These are phyloP conservation scores for Senna siamea DNA, from an alignment of 306 rosid genomes.

Conservation along the genomic window DNA sequence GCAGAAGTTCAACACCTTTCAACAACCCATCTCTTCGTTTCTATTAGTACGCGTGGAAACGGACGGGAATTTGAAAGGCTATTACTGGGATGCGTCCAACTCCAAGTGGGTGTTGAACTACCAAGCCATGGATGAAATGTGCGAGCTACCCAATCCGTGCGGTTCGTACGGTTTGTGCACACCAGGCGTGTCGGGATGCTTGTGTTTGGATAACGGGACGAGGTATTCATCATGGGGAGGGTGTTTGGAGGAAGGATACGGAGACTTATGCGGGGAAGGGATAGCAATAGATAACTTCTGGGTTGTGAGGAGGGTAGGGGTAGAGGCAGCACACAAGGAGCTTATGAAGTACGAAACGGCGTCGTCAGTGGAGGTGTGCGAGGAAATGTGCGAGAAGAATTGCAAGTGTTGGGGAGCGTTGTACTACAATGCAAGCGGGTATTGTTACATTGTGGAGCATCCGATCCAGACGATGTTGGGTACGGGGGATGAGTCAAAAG, in stretches of 20 bases:
- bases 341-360: constrained; percentile 44
- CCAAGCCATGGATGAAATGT: constrained; percentile 59
- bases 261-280: constrained; percentile 53
- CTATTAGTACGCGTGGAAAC: constrained; percentile 57
- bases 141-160: constrained; percentile 78
- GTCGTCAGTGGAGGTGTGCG: constrained; percentile 62
- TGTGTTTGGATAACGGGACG: constrained; percentile 67
- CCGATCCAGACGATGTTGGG: constrained; percentile 67
- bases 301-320: constrained; percentile 60
- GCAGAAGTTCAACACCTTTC: constrained; percentile 63
- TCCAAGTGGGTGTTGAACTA: constrained; percentile 57
- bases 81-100: constrained; percentile 64
- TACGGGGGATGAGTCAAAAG: constrained; percentile 55
- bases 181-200: constrained; percentile 64
- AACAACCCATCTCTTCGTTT: constrained; percentile 48
- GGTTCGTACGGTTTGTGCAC: constrained; percentile 84
- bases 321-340: constrained; percentile 72
- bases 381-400: constrained; percentile 55
- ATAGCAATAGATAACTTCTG: constrained; percentile 39
- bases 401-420: constrained; percentile 90
- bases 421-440: constrained; percentile 62
- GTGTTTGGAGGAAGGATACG: constrained; percentile 40
- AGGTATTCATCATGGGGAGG: constrained; percentile 45
- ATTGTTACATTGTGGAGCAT: constrained; percentile 67
- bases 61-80: constrained; percentile 79